phyloP scores from a whole-genome alignment of 177 flowering plant species.

The Tripterygium wilfordii region DNA sequence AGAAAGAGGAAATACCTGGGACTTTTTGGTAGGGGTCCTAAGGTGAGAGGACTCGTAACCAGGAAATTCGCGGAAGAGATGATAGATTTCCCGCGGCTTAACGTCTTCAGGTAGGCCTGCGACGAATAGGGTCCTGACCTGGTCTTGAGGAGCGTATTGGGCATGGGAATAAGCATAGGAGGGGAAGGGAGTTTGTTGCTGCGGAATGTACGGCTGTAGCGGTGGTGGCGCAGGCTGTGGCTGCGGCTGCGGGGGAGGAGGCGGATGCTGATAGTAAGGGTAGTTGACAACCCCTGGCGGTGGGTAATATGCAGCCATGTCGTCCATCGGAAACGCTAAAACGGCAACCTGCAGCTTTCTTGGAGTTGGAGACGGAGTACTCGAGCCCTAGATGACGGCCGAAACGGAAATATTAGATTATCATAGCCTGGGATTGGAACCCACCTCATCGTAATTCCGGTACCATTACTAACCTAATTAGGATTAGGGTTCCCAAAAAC shows the following conservation, averaged over 20 bases:
- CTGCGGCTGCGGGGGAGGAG: conserved; percentile 7
- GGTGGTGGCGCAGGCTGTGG: conserved; percentile 5
- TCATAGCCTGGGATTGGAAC: too few relatives aligned
- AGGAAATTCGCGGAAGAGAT: conserved; percentile 79
- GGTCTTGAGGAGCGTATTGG: conserved; percentile 24
- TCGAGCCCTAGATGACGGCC: too few relatives aligned
- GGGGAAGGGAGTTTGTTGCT: conserved; percentile 3
- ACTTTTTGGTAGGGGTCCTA: conserved; percentile 29
- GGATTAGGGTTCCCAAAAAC: too few relatives aligned
- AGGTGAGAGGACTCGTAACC: conserved; percentile 85
- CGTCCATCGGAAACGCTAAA: too few relatives aligned
- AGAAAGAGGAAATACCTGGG: conserved; percentile 47
- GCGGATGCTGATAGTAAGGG: conserved; percentile 18
- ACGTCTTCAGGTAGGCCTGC: conserved; percentile 93
- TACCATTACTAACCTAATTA: too few relatives aligned
- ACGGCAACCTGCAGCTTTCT: too few relatives aligned
- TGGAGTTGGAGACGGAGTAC: too few relatives aligned
- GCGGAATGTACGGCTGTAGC: conserved; percentile 26
- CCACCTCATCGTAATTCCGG: too few relatives aligned
- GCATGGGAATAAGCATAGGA: conserved; percentile 26
- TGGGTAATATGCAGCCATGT: conserved; percentile 35
- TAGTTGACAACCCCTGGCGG: conserved; percentile 11
- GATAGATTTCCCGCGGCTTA: conserved; percentile 73
- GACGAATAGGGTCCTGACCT: conserved; percentile 81
- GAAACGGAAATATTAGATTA: too few relatives aligned